Evolutionary conservation across 2,329 filamentous ascomycete species (phyloP), one percentile per base, ranked within the genome.

Genomic region (Penicillium sp.): DNA sequence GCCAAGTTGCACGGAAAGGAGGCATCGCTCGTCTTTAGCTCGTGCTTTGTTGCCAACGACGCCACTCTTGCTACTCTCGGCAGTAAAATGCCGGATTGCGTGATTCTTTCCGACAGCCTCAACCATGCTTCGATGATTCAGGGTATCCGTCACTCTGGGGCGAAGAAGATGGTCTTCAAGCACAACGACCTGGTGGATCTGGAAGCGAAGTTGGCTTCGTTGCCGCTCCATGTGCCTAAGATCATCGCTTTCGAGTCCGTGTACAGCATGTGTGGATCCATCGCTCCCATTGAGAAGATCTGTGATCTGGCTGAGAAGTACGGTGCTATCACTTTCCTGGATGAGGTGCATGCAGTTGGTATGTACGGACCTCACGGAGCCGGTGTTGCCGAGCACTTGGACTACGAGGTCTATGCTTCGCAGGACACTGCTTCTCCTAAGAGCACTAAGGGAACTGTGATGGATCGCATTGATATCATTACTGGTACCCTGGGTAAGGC

Each of bases 41-140:
- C 93, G 14, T 99, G 95, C 84, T 99, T 96, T 71, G 95, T 99
- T 52, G 95, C 95, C 63, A 99, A 99, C 72, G 95, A 99, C 78
- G 93, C 95, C 16, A 98, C 95, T 1, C 84, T 99, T 58, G 93
- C 95, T 3, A 99, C 95, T 0, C 82, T 99, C n/a, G 95, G 95
- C 49, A 96, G 91, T 78, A 97, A 96, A 77, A 82, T 99, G 76
- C 93, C 95, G 29, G 89, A 96, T 70, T 99, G 95, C 71, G 95
- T 99, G 45, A 96, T 98, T 69, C 81, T 99, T n/a, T 97, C 93
- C 6, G 95, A 99, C 78, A 96, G 90, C 75, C 79, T 97, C 73
- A 99, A 99, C 75, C 95, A 99, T 74, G 95, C 95, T 13, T 98
- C 93, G 6, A 99, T 99, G 95, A 99, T 99, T 60, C 95, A 98